Base-by-base conservation (phyloP, 2,329 filamentous ascomycete species). In the Neofusicoccum kwambonambiense region DNA sequence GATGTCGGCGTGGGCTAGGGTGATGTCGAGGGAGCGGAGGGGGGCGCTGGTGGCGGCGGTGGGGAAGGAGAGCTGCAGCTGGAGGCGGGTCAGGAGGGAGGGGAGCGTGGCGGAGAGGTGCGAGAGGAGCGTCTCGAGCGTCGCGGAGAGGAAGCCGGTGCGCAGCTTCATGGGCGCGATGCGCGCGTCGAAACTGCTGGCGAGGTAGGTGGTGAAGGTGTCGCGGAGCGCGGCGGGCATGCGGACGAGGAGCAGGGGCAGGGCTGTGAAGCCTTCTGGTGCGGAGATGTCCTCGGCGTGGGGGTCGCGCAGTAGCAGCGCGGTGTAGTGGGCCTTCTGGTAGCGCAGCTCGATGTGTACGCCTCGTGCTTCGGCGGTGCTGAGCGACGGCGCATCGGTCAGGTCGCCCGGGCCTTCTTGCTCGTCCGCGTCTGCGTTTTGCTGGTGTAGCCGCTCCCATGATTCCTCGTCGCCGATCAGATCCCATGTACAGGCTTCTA, bases 101-200 rank as follows among this genome's bases (percentile, higher is more conserved):
- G 74, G 75, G 61, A 62, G 64, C 57, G 49, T 51, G 34, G 72
- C 67, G n/a, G 35, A 31, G 13, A 93, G 78, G 64, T 85, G 80
- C 13, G 85, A 86, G 63, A 94, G 81, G 66, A 92, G 87, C 0
- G 70, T 76, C 66, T 83, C 81, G 15, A 84, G 73, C 1, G 74
- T 73, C 0, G 72, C 68, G n/a, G 79, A 80, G 37, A 85, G 74
- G 65, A 83, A 82, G 7, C 69, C 66, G 0, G 82, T 78, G 0
- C 79, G 73, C 3, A 85, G 76, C 4, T 73, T 74, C 27, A 85
- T 67, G 4, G 78, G 71, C 5, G 80, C 78, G 51, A 80, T 77
- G 66, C 81, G 81, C 3, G 81, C 77, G 67, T 86, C 83, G 69
- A 86, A 86, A 64, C 76, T 80, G 1, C 79, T 75, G 4, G 77